Evolutionary conservation across 2,329 filamentous ascomycete genomes (phyloP), one percentile per base, ranked within the genome.

Genomic region (Elsinoe fawcettii): DNA sequence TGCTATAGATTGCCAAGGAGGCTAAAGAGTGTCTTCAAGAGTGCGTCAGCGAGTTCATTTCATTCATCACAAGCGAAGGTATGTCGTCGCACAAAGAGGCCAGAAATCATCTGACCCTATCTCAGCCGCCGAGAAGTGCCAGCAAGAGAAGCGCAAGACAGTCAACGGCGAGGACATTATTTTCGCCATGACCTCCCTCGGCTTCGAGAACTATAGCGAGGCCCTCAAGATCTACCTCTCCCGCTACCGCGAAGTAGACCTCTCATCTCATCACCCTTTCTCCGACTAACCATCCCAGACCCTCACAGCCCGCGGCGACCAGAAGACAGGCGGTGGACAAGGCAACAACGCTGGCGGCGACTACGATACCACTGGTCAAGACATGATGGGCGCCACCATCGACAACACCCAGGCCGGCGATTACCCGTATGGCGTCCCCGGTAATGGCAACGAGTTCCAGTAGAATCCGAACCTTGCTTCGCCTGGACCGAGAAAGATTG

Each of bases 1-100:
- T 16, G 1, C 1, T 20, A 12, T 12, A 51, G 41, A 46, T 46
- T 51, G 68, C 69, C 25, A 99, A 99, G 71, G 93, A 99, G 71
- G 93, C 93, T 57, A 99, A 99, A 74, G 93, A 99, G 72, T 99
- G 93, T 75, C 97, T 99, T 93, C 93, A 99, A 74, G 93, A 99
- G 74, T 99, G 93, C 70, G 93, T 99, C 59, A 96, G 91, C 84
- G 93, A 99, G 76, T 99, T 99, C 74, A 99, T 99, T 77, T 96
- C 90, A 5, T 99, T 99, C 79, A 97, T 99, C 70, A 99, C 93
- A 34, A 97, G 92, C 73, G 93, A 99, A 81, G 93, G 93, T 96
- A 73, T 70, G 87, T 23, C 11, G 20, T 18, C 8, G n/a, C 49
- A 3, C 18, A 4, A 4, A 4, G 11, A 3, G 9, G 44, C 20